These are phyloP conservation scores for Senna tora DNA, from an alignment of 306 rosid species.

Conservation along the genomic window DNA sequence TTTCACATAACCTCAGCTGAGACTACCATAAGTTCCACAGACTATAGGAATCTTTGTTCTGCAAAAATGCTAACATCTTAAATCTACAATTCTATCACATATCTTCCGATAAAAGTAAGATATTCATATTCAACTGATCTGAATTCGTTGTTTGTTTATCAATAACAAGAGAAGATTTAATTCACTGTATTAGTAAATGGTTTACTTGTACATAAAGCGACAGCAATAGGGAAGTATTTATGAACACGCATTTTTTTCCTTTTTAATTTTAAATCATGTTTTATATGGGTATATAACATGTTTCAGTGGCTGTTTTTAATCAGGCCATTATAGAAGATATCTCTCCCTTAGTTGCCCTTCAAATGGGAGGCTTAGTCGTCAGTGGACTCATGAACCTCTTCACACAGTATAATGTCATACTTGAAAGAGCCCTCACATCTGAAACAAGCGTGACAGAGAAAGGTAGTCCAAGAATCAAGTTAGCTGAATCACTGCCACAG, in stretches of 20 bases:
- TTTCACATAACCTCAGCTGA: too few species aligned
- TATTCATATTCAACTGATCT: not conserved
- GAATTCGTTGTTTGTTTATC: not conserved
- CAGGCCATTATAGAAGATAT: conserved; percentile 60
- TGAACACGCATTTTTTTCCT: not conserved
- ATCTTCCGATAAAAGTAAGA: not conserved
- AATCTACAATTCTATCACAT: not conserved
- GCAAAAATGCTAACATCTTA: conserved; percentile 6
- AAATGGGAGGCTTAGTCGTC: conserved; percentile 58
- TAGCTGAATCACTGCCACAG: conserved; percentile 53
- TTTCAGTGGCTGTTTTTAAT: conserved; percentile 24
- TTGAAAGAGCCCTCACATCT: conserved; percentile 50
- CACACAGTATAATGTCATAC: conserved; percentile 51
- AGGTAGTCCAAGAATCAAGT: conserved; percentile 44
- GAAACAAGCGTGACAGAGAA: conserved; percentile 40
- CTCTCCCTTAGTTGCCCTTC: conserved; percentile 53
- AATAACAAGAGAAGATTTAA: not conserved
- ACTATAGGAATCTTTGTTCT: not conserved
- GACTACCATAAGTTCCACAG: too few species aligned
- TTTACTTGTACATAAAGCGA: not conserved
- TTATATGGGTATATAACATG: not conserved
- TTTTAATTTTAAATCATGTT: not conserved
- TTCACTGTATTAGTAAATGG: not conserved
- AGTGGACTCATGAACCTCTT: conserved; percentile 55
- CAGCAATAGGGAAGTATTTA: not conserved